Conservation (phyloP, 176 grass and related monocot genomes). For the Oryza glaberrima region DNA sequence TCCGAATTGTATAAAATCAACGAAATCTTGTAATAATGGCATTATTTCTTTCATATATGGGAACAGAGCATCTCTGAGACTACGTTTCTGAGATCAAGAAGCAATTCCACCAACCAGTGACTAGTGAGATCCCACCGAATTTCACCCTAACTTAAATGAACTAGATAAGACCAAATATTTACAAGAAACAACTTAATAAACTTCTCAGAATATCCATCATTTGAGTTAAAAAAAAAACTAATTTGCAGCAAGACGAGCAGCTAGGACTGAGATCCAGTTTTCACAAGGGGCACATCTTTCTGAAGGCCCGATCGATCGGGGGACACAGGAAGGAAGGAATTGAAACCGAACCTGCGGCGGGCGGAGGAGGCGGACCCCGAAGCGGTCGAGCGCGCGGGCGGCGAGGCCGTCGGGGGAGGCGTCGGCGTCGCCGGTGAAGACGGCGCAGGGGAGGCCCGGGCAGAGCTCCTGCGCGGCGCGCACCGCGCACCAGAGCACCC, state of each 20-base stretch:
- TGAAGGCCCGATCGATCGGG: not conserved
- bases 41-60: not conserved
- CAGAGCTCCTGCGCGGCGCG: conserved; percentile 75
- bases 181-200: not conserved
- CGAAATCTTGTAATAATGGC: not conserved
- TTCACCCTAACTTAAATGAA: not conserved
- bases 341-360: conserved; percentile 57
- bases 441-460: conserved; percentile 62
- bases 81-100: not conserved
- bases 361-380: conserved; percentile 69
- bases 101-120: not conserved
- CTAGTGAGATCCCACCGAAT: not conserved
- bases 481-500: conserved; percentile 94
- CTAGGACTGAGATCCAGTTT: conserved; percentile 35
- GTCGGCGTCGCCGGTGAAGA: conserved; percentile 83
- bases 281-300: not conserved
- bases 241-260: not conserved
- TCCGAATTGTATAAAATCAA: not conserved
- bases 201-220: not conserved
- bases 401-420: conserved; percentile 61
- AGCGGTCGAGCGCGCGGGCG: conserved; percentile 66
- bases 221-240: not conserved
- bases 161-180: not conserved
- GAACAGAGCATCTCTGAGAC: not conserved
- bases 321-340: not conserved